Evolutionary conservation across 2,329 filamentous ascomycete species (phyloP).

Genomic region (Fusarium sp.): DNA sequence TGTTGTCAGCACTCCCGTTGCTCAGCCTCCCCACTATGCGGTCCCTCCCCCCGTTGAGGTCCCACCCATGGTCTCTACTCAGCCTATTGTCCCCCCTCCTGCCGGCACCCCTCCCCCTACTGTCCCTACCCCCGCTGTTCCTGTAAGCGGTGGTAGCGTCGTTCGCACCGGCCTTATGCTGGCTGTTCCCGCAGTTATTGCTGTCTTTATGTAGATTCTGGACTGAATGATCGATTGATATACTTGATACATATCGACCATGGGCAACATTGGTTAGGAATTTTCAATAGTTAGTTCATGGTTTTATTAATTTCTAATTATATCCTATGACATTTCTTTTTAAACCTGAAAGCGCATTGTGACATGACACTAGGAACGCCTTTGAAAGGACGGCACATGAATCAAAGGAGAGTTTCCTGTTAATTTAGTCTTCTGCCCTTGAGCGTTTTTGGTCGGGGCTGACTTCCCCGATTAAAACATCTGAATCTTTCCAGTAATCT

Average conservation of each 20-base stretch:
- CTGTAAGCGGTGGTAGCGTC: slow-evolving; percentile 31
- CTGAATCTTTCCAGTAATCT: too few relatives aligned
- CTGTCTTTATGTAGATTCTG: slow-evolving; percentile 27
- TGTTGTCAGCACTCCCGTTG: slow-evolving; percentile 5
- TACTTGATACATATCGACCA: slow-evolving; percentile 5
- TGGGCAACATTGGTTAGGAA: background rate
- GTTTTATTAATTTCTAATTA: slow-evolving; percentile 34
- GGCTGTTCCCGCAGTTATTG: slow-evolving; percentile 27
- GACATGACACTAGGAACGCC: too few relatives aligned
- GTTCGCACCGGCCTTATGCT: slow-evolving; percentile 28
- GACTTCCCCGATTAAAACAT: too few relatives aligned
- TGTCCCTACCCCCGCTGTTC: slow-evolving; percentile 10
- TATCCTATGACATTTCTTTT: background rate
- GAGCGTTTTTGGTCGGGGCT: too few relatives aligned
- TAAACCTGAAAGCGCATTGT: too few relatives aligned
- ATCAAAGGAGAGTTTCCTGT: too few relatives aligned
- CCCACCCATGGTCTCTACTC: background rate
- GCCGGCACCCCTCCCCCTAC: slow-evolving; percentile 11
- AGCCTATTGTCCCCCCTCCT: slow-evolving; percentile 10
- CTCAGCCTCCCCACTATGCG: slow-evolving; percentile 1
- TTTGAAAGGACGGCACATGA: too few relatives aligned
- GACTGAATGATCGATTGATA: slow-evolving; percentile 9
- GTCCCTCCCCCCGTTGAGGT: background rate
- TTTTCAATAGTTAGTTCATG: slow-evolving; percentile 18
- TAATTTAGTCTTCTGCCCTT: too few relatives aligned